These are phyloP conservation scores for Backusella mclennaniae DNA, from an alignment of 192 early-diverging fungal genomes.

Conservation along the genomic window DNA sequence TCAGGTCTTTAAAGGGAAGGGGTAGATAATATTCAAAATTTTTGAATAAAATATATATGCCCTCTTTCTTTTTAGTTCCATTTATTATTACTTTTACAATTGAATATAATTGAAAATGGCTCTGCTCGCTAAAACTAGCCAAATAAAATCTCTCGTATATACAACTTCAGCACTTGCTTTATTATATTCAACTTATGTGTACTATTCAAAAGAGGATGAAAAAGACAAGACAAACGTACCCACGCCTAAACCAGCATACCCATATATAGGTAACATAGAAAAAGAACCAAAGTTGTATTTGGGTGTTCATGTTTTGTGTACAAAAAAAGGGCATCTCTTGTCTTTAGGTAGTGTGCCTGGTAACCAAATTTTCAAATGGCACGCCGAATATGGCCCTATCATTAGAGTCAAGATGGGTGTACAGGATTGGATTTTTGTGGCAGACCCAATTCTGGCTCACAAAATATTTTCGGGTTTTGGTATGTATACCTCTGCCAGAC, in stretches of 20 bases:
- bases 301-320: too few species aligned
- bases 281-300: not conserved
- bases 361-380: not conserved
- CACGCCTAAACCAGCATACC: not conserved
- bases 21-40: too few species aligned
- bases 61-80: too few species aligned
- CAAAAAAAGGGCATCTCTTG: not conserved
- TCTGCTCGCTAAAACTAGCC: not conserved
- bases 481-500: not conserved
- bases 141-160: not conserved
- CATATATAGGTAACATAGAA: not conserved
- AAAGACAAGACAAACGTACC: not conserved
- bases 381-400: not conserved
- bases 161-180: not conserved
- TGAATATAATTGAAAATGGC: not conserved
- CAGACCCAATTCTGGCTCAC: conserved; percentile 1
- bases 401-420: not conserved
- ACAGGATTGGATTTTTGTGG: conserved; percentile 2
- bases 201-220: too few species aligned
- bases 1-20: too few species aligned
- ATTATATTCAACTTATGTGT: not conserved
- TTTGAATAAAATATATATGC: too few species aligned
- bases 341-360: not conserved
- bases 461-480: conserved; percentile 8
- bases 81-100: too few species aligned